phyloP scores from a whole-genome alignment of 2,329 filamentous ascomycete species.

The Tothia fuscella region DNA sequence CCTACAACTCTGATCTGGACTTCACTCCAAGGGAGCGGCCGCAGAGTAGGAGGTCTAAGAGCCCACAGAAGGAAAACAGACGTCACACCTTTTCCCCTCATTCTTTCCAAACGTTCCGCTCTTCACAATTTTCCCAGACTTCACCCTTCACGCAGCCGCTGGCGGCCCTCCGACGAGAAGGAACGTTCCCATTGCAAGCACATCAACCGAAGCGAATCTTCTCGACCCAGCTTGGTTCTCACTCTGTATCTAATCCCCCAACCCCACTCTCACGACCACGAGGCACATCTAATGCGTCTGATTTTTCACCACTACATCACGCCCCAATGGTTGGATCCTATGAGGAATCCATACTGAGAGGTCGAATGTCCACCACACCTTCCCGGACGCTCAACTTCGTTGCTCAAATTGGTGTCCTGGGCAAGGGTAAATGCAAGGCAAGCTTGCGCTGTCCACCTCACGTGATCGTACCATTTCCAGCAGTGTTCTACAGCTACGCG shows the following conservation, averaged over 20 bases:
- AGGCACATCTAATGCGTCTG: constrained; percentile 61
- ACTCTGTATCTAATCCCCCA: constrained; percentile 29
- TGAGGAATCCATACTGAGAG: constrained; percentile 88
- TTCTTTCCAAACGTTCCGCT: constrained; percentile 33
- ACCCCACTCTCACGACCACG: constrained; percentile 38
- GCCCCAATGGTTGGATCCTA: constrained; percentile 97
- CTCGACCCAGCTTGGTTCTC: constrained; percentile 53
- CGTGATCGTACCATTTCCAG: constrained; percentile 80
- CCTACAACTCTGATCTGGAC: constrained; percentile 70
- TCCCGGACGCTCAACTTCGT: constrained; percentile 88
- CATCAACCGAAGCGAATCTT: constrained; percentile 66
- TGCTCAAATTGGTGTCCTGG: constrained; percentile 88
- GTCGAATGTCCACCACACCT: constrained; percentile 91
- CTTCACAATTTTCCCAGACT: constrained; percentile 12
- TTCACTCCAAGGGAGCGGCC: constrained; percentile 34
- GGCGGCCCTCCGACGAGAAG: constrained; percentile 44
- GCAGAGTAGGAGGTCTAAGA: constrained; percentile 26
- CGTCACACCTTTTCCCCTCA: constrained; percentile 62
- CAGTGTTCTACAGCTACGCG: constrained; percentile 90
- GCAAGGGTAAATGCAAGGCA: constrained; percentile 76
- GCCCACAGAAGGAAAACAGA: constrained; percentile 41
- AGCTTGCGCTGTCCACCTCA: constrained; percentile 79
- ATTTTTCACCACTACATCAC: constrained; percentile 68
- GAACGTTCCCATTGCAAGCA: constrained; percentile 56
- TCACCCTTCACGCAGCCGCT: constrained; percentile 25